Evolutionary conservation across 768 basidiomycete species (phyloP), one percentile per base, ranked within the genome.

Genomic region (Termitomyces heimii): DNA sequence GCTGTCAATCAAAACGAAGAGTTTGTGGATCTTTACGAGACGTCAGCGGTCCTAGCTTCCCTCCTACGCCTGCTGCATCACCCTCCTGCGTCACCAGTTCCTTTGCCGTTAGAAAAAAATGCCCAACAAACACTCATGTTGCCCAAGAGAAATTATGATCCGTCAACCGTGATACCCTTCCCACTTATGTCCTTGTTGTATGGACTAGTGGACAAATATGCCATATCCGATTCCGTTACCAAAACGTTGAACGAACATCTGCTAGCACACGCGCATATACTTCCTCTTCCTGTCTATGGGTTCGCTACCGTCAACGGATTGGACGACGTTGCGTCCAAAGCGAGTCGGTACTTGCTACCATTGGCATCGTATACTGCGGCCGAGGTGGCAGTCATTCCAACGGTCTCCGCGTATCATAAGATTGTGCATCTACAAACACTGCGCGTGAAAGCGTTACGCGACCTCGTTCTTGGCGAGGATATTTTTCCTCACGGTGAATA

Each of bases 131-230:
- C 59, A 58, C 66, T 70, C 65, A 69, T 66, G 59, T 57, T 67
- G 45, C 74, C 65, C 50, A 68, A 63, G 54, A 66, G 66, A 47
- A 59, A 63, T 52, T 79, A 78, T 61, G 73, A 79, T 62, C 66
- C 70, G 32, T 67, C 71, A 0, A 75, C 81, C 12, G 70, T 83
- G 39, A 83, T 89, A 44, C 88, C 88, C 1, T 74, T 85, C 10
- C 88, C 88, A 22, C 68, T 89, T 39, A 75, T 70, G 14, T 69
- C 82, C 14, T 62, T 77, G 47, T 72, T 89, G 60, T 77, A 84
- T 65, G 70, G 65, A 45, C 72, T 89, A 42, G 80, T 76, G 34
- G 88, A 89, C 69, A 89, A 90, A 66, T 89, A 89, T 62, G 74
- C 73, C 4, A 72, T 89, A 22, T 73, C 77, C 31, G 75, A 76